A percentile compares a stretch with the other conserved stretches of the same genome.
Evolutionary conservation across 495 filamentous ascomycete species (phyloP).

Genomic region (Xylaria castorea): DNA sequence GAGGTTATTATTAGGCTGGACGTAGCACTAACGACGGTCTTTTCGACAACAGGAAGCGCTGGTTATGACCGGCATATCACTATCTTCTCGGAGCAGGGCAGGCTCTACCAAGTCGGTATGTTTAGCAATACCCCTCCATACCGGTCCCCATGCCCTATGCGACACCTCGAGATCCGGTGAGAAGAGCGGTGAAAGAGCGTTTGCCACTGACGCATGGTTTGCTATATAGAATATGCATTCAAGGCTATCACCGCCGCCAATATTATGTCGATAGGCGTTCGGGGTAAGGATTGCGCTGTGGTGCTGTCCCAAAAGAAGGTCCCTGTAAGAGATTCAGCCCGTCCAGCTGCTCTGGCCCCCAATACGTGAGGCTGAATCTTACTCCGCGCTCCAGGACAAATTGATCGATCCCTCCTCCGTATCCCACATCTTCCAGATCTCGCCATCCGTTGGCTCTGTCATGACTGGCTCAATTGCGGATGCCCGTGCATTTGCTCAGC

Average conservation of each 20-base stretch:
- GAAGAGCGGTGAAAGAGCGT: slow-evolving; percentile 21
- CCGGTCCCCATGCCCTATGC: neutral
- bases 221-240: slow-evolving; percentile 92
- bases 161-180: slow-evolving; percentile 8
- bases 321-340: slow-evolving; percentile 70
- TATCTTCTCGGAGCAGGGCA: slow-evolving; percentile 98
- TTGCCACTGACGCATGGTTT: slow-evolving; percentile 41
- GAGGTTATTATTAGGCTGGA: neutral
- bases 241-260: slow-evolving; percentile 99
- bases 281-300: slow-evolving; percentile 96
- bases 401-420: slow-evolving; percentile 97
- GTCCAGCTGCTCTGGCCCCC: slow-evolving; percentile 28
- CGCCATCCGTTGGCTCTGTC: slow-evolving; percentile 94
- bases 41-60: slow-evolving; percentile 77
- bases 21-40: slow-evolving; percentile 7
- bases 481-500: slow-evolving; percentile 87
- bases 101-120: slow-evolving; percentile 99
- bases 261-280: slow-evolving; percentile 94
- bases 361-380: slow-evolving; percentile 40
- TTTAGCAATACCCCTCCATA: slow-evolving; percentile 37
- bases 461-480: slow-evolving; percentile 99
- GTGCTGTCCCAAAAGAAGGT: slow-evolving; percentile 99
- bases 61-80: slow-evolving; percentile 98
- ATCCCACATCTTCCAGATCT: slow-evolving; percentile 95
- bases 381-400: slow-evolving; percentile 75